phyloP scores from a whole-genome alignment of 1,284 basidiomycete species.

The Melampsora allii-populina region DNA sequence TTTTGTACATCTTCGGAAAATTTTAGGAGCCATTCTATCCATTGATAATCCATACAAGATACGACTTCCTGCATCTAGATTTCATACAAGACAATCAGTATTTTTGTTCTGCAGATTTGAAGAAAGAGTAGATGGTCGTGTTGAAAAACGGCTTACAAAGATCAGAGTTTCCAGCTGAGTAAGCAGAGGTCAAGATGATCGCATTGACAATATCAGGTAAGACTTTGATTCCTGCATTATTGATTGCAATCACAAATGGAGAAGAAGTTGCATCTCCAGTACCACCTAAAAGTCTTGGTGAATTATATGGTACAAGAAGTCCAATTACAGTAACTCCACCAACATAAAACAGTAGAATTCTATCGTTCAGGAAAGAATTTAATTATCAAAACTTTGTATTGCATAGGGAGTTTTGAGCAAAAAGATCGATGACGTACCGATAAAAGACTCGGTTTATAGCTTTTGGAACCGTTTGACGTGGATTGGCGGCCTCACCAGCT shows the following conservation, averaged over 20 bases:
- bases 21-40: constrained; percentile 68
- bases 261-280: constrained; percentile 65
- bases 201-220: constrained; percentile 78
- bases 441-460: constrained; percentile 77
- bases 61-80: constrained; percentile 45
- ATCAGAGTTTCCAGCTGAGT: constrained; percentile 78
- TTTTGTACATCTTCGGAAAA: constrained; percentile 67
- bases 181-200: constrained; percentile 74
- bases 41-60: constrained; percentile 66
- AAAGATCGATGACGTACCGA: constrained; percentile 54
- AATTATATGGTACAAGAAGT: constrained; percentile 68
- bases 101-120: neutral
- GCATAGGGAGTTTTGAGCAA: too few species aligned
- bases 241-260: constrained; percentile 75
- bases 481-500: constrained; percentile 65
- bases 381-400: too few species aligned
- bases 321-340: constrained; percentile 65
- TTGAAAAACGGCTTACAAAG: constrained; percentile 63
- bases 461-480: constrained; percentile 71
- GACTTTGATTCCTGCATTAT: constrained; percentile 67
- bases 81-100: neutral
- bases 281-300: constrained; percentile 60
- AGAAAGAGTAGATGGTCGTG: neutral
- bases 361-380: neutral
- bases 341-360: constrained; percentile 50